Evolutionary conservation across 371 early-diverging fungal species (phyloP).

Genomic region (Mucor racemosus): DNA sequence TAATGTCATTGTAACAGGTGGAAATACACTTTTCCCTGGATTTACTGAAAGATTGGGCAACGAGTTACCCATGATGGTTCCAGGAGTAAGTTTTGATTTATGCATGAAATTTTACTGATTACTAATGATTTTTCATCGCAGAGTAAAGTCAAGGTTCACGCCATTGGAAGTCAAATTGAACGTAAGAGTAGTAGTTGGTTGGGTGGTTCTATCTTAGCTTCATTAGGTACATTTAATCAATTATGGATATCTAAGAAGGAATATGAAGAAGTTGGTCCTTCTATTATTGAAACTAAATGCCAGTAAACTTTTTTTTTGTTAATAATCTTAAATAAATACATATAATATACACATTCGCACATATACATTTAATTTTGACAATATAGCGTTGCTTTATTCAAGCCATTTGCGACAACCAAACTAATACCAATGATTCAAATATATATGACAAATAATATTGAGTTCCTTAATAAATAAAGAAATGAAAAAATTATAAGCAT

Average conservation of each 20-base stretch:
- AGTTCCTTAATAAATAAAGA: too few relatives aligned
- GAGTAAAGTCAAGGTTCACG: constrained; percentile 82
- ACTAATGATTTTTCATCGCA: constrained; percentile 24
- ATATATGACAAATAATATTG: too few relatives aligned
- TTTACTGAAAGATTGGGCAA: constrained; percentile 85
- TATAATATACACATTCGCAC: too few relatives aligned
- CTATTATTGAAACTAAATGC: constrained; percentile 88
- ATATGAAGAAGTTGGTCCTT: constrained; percentile 87
- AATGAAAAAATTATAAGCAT: too few relatives aligned
- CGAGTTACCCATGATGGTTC: constrained; percentile 69
- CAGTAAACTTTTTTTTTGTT: constrained; percentile 22
- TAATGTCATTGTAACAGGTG: constrained; percentile 91
- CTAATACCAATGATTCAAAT: too few relatives aligned
- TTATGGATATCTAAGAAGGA: constrained; percentile 92
- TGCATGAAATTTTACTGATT: background rate
- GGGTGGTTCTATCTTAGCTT: constrained; percentile 95
- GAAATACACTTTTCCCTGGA: constrained; percentile 84
- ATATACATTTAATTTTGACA: too few relatives aligned
- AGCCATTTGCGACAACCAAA: too few relatives aligned
- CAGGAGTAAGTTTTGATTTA: constrained; percentile 62
- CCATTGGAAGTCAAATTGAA: constrained; percentile 78
- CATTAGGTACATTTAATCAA: constrained; percentile 96
- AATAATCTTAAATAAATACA: background rate
- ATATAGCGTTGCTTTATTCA: too few relatives aligned
- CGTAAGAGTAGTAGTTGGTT: constrained; percentile 93